Evolutionary conservation across 441 rosid species (phyloP).

Genomic region (Gossypium trilobum): DNA sequence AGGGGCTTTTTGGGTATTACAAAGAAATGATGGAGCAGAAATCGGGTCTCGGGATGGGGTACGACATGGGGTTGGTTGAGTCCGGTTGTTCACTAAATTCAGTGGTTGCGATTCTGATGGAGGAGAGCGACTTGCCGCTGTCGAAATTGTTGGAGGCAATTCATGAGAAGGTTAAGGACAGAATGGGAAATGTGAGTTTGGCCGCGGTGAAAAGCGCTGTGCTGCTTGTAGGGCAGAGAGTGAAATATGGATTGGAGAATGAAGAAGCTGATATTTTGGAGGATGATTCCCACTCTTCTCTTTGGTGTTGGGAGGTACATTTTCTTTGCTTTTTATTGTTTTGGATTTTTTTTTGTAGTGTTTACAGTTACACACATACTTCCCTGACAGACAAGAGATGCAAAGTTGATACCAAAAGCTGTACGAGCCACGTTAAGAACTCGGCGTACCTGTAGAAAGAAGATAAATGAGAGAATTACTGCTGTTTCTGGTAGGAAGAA

Average conservation of each 20-base stretch:
- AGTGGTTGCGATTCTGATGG: conserved; percentile 52
- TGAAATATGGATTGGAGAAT: conserved; percentile 56
- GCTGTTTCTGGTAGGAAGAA: conserved; percentile 56
- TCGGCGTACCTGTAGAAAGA: conserved; percentile 62
- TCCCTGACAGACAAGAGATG: conserved; percentile 53
- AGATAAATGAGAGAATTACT: conserved; percentile 69
- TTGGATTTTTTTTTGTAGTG: not conserved
- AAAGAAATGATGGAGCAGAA: conserved; percentile 30
- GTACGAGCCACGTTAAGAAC: conserved; percentile 44
- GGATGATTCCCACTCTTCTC: conserved; percentile 46
- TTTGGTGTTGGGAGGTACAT: conserved; percentile 97
- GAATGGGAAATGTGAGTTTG: conserved; percentile 19
- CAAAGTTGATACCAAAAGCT: conserved; percentile 55
- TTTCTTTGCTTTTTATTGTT: not conserved
- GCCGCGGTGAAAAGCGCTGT: conserved; percentile 16
- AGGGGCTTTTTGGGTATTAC: conserved; percentile 45
- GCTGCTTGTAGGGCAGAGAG: conserved; percentile 51
- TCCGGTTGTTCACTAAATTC: conserved; percentile 33
- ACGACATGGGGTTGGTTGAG: conserved; percentile 14
- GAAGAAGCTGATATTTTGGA: conserved; percentile 72
- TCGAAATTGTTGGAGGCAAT: conserved; percentile 30
- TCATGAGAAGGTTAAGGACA: conserved; percentile 30
- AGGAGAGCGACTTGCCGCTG: conserved; percentile 57
- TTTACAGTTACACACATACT: not conserved
- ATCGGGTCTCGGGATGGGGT: conserved; percentile 18